phyloP scores from a whole-genome alignment of 441 rosid genomes.

The Erysimum cheiri region DNA sequence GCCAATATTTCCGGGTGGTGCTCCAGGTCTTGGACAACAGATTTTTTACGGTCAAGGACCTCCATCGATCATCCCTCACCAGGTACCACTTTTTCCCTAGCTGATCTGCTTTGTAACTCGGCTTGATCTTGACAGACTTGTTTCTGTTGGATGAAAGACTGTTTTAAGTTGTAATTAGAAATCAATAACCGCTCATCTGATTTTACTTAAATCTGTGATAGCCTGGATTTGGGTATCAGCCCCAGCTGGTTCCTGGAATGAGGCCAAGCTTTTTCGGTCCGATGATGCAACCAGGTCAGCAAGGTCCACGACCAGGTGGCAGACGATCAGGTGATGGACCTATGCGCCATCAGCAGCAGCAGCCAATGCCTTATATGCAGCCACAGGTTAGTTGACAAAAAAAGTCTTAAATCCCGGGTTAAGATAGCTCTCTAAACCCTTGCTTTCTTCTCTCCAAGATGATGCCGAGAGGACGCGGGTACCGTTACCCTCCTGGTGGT shows the following conservation, averaged over 20 bases:
- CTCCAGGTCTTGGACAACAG: constrained; percentile 67
- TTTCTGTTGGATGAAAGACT: neutral
- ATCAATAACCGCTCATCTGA: neutral
- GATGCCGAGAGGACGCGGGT: constrained; percentile 59
- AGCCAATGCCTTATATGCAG: constrained; percentile 61
- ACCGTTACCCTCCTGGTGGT: constrained; percentile 59
- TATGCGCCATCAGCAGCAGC: constrained; percentile 66
- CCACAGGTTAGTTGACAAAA: constrained; percentile 52
- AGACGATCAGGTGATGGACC: constrained; percentile 62
- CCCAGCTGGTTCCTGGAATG: constrained; percentile 77
- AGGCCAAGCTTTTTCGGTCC: constrained; percentile 67
- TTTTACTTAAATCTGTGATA: constrained; percentile 32
- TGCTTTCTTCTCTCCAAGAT: constrained; percentile 46
- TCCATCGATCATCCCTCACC: constrained; percentile 66
- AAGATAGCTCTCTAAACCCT: neutral
- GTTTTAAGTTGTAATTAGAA: neutral
- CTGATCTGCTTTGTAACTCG: neutral
- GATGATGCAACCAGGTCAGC: constrained; percentile 76
- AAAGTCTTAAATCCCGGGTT: neutral
- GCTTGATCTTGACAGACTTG: neutral
- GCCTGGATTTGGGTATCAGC: constrained; percentile 80
- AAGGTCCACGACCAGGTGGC: constrained; percentile 68
- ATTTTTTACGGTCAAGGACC: constrained; percentile 73
- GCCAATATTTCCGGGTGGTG: constrained; percentile 71
- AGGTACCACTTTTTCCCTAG: constrained; percentile 46